A percentile compares a stretch with the other conserved stretches of the same genome.
Evolutionary conservation across 805 yeast genomes (phyloP).

Genomic region (Isabelozyma heimii): DNA sequence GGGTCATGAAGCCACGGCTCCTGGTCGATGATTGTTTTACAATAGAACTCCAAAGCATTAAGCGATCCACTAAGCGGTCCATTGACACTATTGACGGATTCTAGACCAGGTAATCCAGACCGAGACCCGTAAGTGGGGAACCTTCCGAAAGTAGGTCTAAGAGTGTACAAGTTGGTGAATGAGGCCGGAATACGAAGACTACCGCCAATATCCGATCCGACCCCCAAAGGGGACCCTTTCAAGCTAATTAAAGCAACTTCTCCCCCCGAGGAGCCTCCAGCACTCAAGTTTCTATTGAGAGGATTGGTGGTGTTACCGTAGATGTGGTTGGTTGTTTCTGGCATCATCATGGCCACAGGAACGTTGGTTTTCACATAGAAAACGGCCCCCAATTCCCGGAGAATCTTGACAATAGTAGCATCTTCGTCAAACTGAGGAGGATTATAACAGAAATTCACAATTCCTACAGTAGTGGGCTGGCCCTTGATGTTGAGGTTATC

Average conservation of each 20-base stretch:
- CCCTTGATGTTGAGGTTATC: conserved; percentile 49
- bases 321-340: conserved; percentile 44
- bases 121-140: conserved; percentile 35
- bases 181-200: conserved; percentile 48
- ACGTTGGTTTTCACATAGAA: conserved; percentile 54
- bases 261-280: conserved; percentile 57
- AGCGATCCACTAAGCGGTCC: conserved; percentile 47
- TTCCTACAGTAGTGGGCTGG: conserved; percentile 48
- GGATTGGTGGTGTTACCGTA: conserved; percentile 50
- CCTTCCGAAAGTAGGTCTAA: conserved; percentile 47
- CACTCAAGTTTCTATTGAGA: conserved; percentile 36
- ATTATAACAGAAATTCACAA: conserved; percentile 40
- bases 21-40: conserved; percentile 31
- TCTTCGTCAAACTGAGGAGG: conserved; percentile 33
- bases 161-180: conserved; percentile 37
- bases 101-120: conserved; percentile 33
- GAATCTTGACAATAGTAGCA: conserved; percentile 36
- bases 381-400: conserved; percentile 50
- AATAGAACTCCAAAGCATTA: conserved; percentile 37
- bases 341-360: conserved; percentile 50
- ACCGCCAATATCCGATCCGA: conserved; percentile 59
- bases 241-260: conserved; percentile 47
- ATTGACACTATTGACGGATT: conserved; percentile 37
- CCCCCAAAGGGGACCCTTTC: conserved; percentile 48
- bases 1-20: conserved; percentile 52